These are phyloP conservation scores for Nemania serpens DNA, from an alignment of 2,329 filamentous ascomycete genomes.

Conservation along the genomic window DNA sequence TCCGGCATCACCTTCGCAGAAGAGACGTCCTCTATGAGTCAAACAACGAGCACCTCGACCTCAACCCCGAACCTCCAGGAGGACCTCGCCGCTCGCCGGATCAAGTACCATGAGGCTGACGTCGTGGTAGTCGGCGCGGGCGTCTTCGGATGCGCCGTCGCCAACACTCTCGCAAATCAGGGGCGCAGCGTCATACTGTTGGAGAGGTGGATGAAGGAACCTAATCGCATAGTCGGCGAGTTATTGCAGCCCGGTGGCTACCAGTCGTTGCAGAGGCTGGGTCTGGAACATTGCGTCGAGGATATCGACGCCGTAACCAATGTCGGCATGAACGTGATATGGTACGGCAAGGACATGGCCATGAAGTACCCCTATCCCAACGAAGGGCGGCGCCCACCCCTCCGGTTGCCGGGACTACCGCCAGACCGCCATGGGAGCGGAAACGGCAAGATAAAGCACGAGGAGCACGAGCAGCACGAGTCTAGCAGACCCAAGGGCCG, in stretches of 20 bases:
- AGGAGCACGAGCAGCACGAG: conserved; percentile 40
- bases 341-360: conserved; percentile 71
- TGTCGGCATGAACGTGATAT: conserved; percentile 86
- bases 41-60: conserved; percentile 18
- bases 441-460: conserved; percentile 37
- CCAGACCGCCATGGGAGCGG: conserved; percentile 34
- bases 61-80: conserved; percentile 36
- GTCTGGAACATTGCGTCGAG: conserved; percentile 80
- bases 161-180: conserved; percentile 83
- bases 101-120: conserved; percentile 69
- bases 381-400: conserved; percentile 37
- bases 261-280: conserved; percentile 76
- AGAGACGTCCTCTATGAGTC: conserved; percentile 23
- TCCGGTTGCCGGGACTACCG: conserved; percentile 9
- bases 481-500: conserved; percentile 67
- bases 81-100: conserved; percentile 53
- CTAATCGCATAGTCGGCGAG: conserved; percentile 95
- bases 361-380: conserved; percentile 79
- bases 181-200: conserved; percentile 89
- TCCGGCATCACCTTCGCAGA: neutral
- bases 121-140: conserved; percentile 92
- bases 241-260: conserved; percentile 92
- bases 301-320: conserved; percentile 85
- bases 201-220: conserved; percentile 87
- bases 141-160: conserved; percentile 84